Conservation (phyloP, 2,329 filamentous ascomycete genomes). For the Sclerotinia trifoliorum region DNA sequence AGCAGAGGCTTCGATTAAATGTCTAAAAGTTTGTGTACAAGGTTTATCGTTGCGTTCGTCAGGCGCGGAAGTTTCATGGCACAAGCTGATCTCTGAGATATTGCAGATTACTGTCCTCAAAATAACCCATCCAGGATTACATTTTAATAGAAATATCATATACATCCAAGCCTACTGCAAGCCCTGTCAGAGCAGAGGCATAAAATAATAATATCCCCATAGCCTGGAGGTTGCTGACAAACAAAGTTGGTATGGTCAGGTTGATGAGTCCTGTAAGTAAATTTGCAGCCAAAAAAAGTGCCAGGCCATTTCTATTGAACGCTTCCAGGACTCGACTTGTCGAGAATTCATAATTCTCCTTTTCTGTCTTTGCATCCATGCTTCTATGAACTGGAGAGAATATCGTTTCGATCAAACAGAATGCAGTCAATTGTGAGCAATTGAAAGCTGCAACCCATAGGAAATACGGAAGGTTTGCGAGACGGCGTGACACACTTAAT, state of each 20-base stretch:
- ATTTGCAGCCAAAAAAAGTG: slow-evolving; percentile 84
- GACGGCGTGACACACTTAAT: slow-evolving; percentile 76
- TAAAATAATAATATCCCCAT: slow-evolving; percentile 77
- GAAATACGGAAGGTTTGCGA: slow-evolving; percentile 92
- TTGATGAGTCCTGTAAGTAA: slow-evolving; percentile 87
- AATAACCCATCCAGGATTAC: slow-evolving; percentile 12
- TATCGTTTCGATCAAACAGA: slow-evolving; percentile 72
- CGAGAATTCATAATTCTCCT: slow-evolving; percentile 61
- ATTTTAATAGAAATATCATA: slow-evolving; percentile 23
- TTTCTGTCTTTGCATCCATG: slow-evolving; percentile 53
- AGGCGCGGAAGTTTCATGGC: neutral
- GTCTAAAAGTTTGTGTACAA: slow-evolving; percentile 7
- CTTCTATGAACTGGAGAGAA: slow-evolving; percentile 72
- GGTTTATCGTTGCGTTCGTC: slow-evolving; percentile 11
- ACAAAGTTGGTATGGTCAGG: slow-evolving; percentile 77
- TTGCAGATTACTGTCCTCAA: slow-evolving; percentile 10
- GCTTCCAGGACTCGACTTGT: slow-evolving; percentile 80
- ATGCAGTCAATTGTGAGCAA: slow-evolving; percentile 74
- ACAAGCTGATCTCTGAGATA: slow-evolving; percentile 8
- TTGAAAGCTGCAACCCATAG: slow-evolving; percentile 94
- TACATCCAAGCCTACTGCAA: slow-evolving; percentile 65
- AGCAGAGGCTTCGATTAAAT: slow-evolving; percentile 1
- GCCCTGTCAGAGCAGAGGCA: slow-evolving; percentile 60
- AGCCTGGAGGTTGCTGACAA: slow-evolving; percentile 61
- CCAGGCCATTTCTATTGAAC: slow-evolving; percentile 85